A percentile compares a stretch with the other conserved stretches of the same genome.
Evolutionary conservation across 345 rosid genomes (phyloP).

Genomic region (Leavenworthia alabamica): DNA sequence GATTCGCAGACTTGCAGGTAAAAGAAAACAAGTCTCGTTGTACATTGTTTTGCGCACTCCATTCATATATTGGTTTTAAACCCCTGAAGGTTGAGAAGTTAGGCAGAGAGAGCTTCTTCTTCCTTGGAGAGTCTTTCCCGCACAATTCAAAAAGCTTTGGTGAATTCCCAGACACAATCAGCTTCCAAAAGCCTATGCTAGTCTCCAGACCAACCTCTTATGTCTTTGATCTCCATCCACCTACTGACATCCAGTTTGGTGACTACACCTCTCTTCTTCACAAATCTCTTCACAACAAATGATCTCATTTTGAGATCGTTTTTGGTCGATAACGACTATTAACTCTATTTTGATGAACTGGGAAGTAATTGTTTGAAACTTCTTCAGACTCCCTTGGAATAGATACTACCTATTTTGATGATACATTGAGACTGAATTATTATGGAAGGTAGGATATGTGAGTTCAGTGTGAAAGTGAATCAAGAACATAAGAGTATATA

Average conservation of each 20-base stretch:
- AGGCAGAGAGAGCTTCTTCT: constrained; percentile 79
- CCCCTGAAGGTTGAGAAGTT: constrained; percentile 62
- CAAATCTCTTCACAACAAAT: constrained; percentile 30
- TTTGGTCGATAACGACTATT: background rate
- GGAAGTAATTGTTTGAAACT: background rate
- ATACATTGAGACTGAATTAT: background rate
- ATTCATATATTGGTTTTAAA: background rate
- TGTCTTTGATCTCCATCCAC: constrained; percentile 59
- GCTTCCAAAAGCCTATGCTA: constrained; percentile 46
- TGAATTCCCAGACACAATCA: constrained; percentile 34
- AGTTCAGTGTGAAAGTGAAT: no score
- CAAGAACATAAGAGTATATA: no score
- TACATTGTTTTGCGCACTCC: constrained; percentile 2
- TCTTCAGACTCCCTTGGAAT: background rate
- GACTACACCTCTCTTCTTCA: constrained; percentile 36
- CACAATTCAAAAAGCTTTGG: constrained; percentile 63
- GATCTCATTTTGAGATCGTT: background rate
- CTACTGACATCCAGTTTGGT: constrained; percentile 45
- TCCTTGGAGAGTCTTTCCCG: constrained; percentile 60
- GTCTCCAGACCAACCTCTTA: constrained; percentile 61
- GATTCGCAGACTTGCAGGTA: constrained; percentile 72
- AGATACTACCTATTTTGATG: background rate
- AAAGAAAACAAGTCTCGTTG: background rate
- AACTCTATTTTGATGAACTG: background rate
- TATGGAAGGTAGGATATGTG: no score